Evolutionary conservation across 352 stramenopile species (phyloP), one percentile per base, ranked within the genome.

Genomic region (Salisapilia sapeloensis): DNA sequence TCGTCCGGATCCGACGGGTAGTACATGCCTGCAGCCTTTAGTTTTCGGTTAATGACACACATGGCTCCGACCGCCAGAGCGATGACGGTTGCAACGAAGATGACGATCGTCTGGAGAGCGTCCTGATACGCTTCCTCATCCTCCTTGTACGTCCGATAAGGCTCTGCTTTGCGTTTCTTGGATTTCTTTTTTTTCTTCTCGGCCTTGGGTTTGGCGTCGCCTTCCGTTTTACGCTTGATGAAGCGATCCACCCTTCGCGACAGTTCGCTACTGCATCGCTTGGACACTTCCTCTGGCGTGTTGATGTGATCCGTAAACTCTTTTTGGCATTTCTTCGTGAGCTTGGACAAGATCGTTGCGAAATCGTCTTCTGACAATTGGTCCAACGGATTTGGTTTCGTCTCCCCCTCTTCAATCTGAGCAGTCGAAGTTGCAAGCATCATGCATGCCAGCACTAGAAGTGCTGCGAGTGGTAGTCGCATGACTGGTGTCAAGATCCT

Each of bases 1-100:
- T 42, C 64, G 4, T 59, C 44, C 6, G 67, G 63, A 33, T 80
- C 49, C 1, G 57, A 38, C 2, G 69, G 56, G 38, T 74, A 80
- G 60, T 85, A 85, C 53, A 85, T 77, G 17, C 69, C 69, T 11
- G 65, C 69, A 8, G 46, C 51, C 56, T 85, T 85, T 35, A 85
- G 66, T 56, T 89, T 89, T 48, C 72, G 64, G 52, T 84, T 83
- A 38, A 86, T 80, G 48, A 72, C 49, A 42, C 59, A 84, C 21
- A 69, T 66, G 25, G 50, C 55, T 12, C 65, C 62, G 4, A 48
- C 44, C 14, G 70, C 38, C n/a, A 72, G 39, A 0, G 69, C 69
- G 31, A 85, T 34, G 17, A 83, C 23, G 33, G 72, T 85, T 15
- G 38, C 44, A 7, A 89, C 53, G 26, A 89, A 85, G 19, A 52